Evolutionary conservation across 2,329 filamentous ascomycete genomes (phyloP).

Genomic region (Teratosphaeria pseudoeucalypti): DNA sequence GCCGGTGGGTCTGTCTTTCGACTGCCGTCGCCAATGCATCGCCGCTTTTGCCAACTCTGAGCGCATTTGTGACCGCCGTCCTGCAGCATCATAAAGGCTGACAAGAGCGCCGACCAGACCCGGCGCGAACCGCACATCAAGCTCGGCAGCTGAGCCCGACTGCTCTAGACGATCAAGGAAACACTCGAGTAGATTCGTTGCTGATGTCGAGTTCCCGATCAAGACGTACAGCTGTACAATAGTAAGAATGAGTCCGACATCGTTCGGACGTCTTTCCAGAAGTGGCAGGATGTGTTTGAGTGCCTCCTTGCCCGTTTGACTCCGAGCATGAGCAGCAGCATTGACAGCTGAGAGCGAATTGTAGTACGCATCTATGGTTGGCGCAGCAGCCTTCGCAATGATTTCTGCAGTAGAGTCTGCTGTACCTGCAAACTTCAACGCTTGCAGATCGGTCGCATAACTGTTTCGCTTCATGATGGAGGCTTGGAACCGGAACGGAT

Average conservation of each 20-base stretch:
- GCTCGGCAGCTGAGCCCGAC: slow-evolving; percentile 44
- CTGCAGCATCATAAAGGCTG: slow-evolving; percentile 66
- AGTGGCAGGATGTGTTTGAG: slow-evolving; percentile 60
- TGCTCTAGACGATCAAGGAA: slow-evolving; percentile 65
- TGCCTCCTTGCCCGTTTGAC: slow-evolving; percentile 53
- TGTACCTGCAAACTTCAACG: slow-evolving; percentile 59
- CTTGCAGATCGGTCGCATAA: slow-evolving; percentile 54
- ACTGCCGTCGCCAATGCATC: slow-evolving; percentile 63
- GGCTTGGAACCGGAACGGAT: slow-evolving; percentile 62
- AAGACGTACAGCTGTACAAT: slow-evolving; percentile 72
- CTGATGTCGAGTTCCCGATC: slow-evolving; percentile 60
- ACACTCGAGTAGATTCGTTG: slow-evolving; percentile 62
- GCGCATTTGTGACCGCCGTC: slow-evolving; percentile 61
- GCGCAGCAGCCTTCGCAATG: slow-evolving; percentile 37
- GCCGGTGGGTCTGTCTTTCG: slow-evolving; percentile 35
- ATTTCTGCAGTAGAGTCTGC: slow-evolving; percentile 43
- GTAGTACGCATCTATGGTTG: slow-evolving; percentile 28
- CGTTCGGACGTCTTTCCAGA: slow-evolving; percentile 62
- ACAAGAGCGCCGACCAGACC: slow-evolving; percentile 74
- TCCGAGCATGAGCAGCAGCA: slow-evolving; percentile 63
- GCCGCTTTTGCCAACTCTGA: slow-evolving; percentile 69
- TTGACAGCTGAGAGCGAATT: slow-evolving; percentile 54
- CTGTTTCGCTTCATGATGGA: slow-evolving; percentile 52
- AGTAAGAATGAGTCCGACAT: slow-evolving; percentile 71
- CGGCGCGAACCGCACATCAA: slow-evolving; percentile 69